Conservation (phyloP, 148 eudicot genomes). For the Arctostaphylos glauca region DNA sequence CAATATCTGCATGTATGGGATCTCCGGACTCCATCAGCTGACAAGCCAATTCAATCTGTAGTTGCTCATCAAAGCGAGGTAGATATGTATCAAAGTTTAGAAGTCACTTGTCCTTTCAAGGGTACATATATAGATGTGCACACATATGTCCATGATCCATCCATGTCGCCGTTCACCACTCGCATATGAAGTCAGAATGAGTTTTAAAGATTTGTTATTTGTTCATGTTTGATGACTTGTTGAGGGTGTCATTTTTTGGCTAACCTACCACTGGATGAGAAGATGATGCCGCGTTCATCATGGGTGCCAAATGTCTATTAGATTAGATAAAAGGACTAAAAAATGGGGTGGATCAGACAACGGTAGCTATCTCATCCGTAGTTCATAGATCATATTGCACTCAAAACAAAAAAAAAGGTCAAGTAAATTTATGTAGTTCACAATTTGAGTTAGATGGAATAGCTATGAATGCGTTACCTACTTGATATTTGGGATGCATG, state of each 20-base stretch:
- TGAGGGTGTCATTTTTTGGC: neutral
- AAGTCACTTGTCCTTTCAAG: neutral
- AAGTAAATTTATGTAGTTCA: neutral
- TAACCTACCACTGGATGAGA: slow-evolving; percentile 2
- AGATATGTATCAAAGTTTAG: neutral
- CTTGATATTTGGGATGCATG: slow-evolving; percentile 3
- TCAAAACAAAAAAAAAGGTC: neutral
- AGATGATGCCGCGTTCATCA: neutral
- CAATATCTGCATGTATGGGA: slow-evolving; percentile 78
- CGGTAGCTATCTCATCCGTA: neutral
- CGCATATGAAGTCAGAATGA: neutral
- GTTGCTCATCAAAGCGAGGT: slow-evolving; percentile 93
- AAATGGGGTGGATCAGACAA: neutral
- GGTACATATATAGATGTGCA: neutral
- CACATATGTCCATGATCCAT: neutral
- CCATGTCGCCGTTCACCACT: neutral
- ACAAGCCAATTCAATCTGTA: slow-evolving; percentile 79
- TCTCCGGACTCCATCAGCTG: slow-evolving; percentile 59
- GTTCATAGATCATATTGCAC: neutral
- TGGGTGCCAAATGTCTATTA: neutral
- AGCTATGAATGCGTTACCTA: neutral
- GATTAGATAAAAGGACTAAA: neutral
- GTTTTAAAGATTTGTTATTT: neutral
- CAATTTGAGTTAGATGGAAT: neutral
- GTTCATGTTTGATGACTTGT: neutral